Base-by-base conservation (phyloP, 73 alveolate species). In the Strombidium stylifer region DNA sequence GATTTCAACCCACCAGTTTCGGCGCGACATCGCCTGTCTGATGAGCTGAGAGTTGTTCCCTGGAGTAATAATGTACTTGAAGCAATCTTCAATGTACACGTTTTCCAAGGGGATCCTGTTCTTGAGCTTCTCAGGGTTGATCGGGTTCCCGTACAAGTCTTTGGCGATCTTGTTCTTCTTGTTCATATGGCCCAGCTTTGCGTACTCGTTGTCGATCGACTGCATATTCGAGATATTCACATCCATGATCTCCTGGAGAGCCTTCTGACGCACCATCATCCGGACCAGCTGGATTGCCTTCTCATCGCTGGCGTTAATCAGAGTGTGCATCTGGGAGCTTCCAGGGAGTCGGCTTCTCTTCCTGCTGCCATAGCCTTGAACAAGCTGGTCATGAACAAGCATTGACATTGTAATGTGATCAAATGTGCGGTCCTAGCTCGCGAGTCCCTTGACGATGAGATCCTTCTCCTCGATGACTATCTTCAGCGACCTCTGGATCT, bases 21-120 rank as follows among this genome's bases (percentile, higher is more conserved):
- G 14, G 32, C 61, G 36, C 30, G 46, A 56, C 71, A 78, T 37
- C 8, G 81, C 81, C 45, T 68, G 59, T 28, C 65, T 67, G 6
- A 78, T 57, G 18, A 78, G 46, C 23, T 71, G 59, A 5, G 76
- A 47, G 55, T 78, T 78, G 34, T 78, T 78, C 11, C 90, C 90
- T 2, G 77, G 62, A 5, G 61, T 47, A 15, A 78, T 79, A 19
- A 64, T 53, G 49, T 51, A 78, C 56, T 78, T 78, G 49, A 55
- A 78, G 59, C 69, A 50, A 32, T 67, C 81, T 8, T 41, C 75
- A 1, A 60, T 60, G 41, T 60, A 60, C 8, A 60, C 75, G 23
- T 60, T 60, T 2, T 59, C 45, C 26, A 60, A 60, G 19, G 75
- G 75, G 20, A 60, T 60, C 61, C 23, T 60, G 44, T 42, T 26